A percentile compares a stretch with the other conserved stretches of the same genome.
Evolutionary conservation across 2,329 filamentous ascomycete species (phyloP).

Genomic region (Torrubiellomyces zombiae): DNA sequence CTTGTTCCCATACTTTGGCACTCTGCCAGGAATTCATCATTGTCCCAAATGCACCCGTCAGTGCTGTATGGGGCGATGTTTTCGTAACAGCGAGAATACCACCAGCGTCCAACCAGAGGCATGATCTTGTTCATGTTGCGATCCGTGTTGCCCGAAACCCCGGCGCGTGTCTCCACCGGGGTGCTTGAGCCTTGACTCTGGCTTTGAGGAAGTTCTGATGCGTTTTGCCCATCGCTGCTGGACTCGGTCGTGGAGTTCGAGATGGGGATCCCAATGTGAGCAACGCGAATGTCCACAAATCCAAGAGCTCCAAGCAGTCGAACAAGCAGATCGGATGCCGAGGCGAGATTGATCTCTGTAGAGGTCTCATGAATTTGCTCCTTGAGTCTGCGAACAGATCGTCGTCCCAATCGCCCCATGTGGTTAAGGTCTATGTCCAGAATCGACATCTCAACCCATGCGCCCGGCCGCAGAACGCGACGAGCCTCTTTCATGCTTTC

Average conservation of each 20-base stretch:
- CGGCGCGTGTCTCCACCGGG: conserved; percentile 54
- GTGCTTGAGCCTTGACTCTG: conserved; percentile 4
- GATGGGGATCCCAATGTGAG: conserved; percentile 62
- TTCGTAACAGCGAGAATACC: conserved; percentile 91
- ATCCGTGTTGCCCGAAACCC: conserved; percentile 54
- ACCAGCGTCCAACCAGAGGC: conserved; percentile 82
- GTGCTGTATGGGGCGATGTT: conserved; percentile 32
- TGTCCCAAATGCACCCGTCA: conserved; percentile 56
- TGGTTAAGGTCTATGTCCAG: conserved; percentile 69
- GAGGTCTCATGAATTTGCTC: conserved; percentile 48
- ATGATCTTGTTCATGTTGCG: conserved; percentile 87
- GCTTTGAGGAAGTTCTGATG: too few species aligned
- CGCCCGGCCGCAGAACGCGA: conserved; percentile 60
- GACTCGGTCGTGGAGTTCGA: conserved; percentile 31
- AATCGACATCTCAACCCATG: conserved; percentile 63
- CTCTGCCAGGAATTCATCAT: conserved; percentile 59
- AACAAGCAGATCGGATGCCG: conserved; percentile 44
- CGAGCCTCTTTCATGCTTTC: conserved; percentile 60
- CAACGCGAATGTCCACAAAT: conserved; percentile 57
- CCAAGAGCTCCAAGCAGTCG: conserved; percentile 51
- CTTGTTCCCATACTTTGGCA: conserved; percentile 77
- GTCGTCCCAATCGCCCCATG: conserved; percentile 57
- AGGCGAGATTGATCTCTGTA: conserved; percentile 41
- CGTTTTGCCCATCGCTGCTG: too few species aligned
- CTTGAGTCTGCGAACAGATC: conserved; percentile 54